phyloP scores from a whole-genome alignment of 345 rosid genomes.

The Pistacia atlantica region DNA sequence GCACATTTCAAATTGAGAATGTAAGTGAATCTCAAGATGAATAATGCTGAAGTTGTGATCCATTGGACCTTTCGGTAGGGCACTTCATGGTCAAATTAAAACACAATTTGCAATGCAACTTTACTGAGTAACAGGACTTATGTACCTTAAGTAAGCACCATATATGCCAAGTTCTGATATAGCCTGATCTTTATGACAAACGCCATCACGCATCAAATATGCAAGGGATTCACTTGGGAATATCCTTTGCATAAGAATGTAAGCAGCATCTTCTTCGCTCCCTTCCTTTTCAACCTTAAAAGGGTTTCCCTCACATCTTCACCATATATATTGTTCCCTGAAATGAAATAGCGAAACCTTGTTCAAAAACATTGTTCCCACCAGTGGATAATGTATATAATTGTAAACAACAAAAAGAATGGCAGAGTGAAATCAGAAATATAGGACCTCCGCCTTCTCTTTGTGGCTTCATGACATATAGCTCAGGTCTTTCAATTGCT shows the following conservation, averaged over 20 bases:
- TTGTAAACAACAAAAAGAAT: background rate
- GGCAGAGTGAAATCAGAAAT: conserved; percentile 12
- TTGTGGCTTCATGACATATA: conserved; percentile 94
- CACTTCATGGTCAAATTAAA: background rate
- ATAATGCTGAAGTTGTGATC: background rate
- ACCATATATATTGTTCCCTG: conserved; percentile 92
- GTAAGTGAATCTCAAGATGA: background rate
- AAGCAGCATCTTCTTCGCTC: conserved; percentile 76
- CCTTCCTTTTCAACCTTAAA: conserved; percentile 64
- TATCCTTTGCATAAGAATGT: conserved; percentile 97
- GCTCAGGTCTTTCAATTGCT: conserved; percentile 77
- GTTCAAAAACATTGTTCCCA: conserved; percentile 27
- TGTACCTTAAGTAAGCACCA: conserved; percentile 84
- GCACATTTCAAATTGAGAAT: conserved; percentile 24
- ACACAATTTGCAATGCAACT: background rate
- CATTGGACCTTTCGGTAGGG: background rate
- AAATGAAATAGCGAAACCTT: conserved; percentile 3
- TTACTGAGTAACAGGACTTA: background rate
- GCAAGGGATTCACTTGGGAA: conserved; percentile 69
- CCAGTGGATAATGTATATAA: conserved; percentile 6
- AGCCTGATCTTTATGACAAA: conserved; percentile 66
- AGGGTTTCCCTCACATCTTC: conserved; percentile 79
- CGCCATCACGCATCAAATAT: conserved; percentile 74
- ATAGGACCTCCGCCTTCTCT: conserved; percentile 96
- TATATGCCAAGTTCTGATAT: conserved; percentile 93